Evolutionary conservation across 352 stramenopile genomes (phyloP).

Genomic region (Pilasporangium apinafurcum): DNA sequence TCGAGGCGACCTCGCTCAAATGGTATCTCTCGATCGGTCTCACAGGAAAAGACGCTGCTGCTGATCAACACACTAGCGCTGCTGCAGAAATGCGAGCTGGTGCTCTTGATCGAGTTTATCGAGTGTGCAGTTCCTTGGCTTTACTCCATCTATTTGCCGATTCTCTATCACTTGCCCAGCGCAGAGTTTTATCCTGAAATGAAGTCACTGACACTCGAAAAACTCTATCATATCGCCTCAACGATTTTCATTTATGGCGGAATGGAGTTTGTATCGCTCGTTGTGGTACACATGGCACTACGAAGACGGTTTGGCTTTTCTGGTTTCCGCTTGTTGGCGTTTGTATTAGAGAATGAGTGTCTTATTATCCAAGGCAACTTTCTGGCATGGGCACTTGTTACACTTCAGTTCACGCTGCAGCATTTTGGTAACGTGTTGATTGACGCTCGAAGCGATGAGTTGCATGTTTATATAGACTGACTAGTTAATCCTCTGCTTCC

Average conservation of each 20-base stretch:
- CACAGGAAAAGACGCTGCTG: neutral
- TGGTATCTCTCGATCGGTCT: no score
- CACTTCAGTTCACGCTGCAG: neutral
- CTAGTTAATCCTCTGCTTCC: no score
- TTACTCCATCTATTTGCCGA: neutral
- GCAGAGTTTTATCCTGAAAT: conserved; percentile 4
- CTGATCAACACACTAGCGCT: neutral
- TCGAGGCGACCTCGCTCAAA: no score
- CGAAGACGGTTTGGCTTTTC: conserved; percentile 2
- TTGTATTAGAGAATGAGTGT: conserved; percentile 2
- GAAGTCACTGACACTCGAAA: no score
- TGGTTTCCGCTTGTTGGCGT: conserved; percentile 1
- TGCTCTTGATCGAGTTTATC: conserved; percentile 6
- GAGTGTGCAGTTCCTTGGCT: conserved; percentile 2
- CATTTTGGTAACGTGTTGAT: conserved; percentile 2
- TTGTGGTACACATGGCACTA: neutral
- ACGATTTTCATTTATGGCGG: no score
- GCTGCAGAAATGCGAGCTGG: neutral
- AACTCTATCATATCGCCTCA: no score
- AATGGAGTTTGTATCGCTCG: conserved; percentile 1
- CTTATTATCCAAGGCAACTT: neutral
- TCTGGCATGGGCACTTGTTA: neutral
- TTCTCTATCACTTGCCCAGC: conserved; percentile 1
- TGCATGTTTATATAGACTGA: no score
- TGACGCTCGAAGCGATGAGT: no score